Conservation (phyloP, 352 stramenopile genomes). For the Phytophthora multivora region DNA sequence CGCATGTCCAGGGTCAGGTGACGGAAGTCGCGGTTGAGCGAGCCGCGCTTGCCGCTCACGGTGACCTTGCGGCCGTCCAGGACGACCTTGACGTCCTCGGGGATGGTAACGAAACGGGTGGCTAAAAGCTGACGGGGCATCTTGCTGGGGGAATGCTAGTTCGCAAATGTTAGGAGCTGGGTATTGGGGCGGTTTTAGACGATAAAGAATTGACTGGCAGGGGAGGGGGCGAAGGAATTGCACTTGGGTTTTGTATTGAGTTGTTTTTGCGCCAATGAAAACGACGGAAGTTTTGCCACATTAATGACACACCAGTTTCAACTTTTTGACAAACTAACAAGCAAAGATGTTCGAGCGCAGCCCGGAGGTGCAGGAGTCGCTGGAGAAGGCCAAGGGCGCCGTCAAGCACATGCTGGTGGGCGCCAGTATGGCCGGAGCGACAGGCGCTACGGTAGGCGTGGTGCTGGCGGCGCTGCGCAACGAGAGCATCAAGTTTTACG, state of each 20-base stretch:
- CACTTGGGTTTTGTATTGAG: conserved; percentile 5
- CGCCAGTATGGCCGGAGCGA: conserved; percentile 52
- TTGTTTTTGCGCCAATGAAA: conserved; percentile 12
- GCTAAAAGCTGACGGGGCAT: conserved; percentile 91
- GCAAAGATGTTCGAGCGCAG: conserved; percentile 36
- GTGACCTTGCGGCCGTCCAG: conserved; percentile 95
- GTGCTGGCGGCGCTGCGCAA: conserved; percentile 71
- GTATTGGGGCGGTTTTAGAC: neutral
- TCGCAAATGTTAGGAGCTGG: conserved; percentile 59
- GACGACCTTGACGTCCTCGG: conserved; percentile 93
- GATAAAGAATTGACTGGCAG: conserved; percentile 25
- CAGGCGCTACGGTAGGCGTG: conserved; percentile 61
- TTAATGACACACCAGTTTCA: conserved; percentile 10
- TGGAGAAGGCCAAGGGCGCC: conserved; percentile 72
- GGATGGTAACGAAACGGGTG: conserved; percentile 94
- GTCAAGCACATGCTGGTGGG: conserved; percentile 76
- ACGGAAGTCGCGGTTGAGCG: conserved; percentile 96
- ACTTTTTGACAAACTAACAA: conserved; percentile 7
- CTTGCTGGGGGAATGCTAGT: conserved; percentile 73
- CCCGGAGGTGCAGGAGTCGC: conserved; percentile 30
- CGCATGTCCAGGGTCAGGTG: conserved; percentile 97
- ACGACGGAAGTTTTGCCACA: neutral
- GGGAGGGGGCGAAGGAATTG: neutral
- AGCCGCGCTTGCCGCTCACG: conserved; percentile 96
- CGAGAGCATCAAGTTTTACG: conserved; percentile 82